phyloP scores from a whole-genome alignment of 352 stramenopile genomes.

The Pythium pectinolyticum region DNA sequence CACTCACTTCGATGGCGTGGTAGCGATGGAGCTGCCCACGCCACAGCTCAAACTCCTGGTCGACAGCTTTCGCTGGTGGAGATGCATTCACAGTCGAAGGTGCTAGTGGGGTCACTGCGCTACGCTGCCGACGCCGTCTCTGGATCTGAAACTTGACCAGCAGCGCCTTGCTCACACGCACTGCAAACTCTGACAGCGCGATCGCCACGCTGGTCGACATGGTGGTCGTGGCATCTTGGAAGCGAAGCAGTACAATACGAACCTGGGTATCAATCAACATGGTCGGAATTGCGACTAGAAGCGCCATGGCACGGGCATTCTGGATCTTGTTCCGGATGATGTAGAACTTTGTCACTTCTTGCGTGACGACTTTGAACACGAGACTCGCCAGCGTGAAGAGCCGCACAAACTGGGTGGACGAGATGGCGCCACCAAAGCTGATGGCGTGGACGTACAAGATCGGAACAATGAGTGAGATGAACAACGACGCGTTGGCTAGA shows the following conservation, averaged over 20 bases:
- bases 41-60: conserved; percentile 5
- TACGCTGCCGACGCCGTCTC: background rate
- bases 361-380: conserved; percentile 20
- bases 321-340: conserved; percentile 12
- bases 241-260: conserved; percentile 33
- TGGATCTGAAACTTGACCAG: conserved; percentile 22
- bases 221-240: conserved; percentile 22
- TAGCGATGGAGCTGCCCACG: conserved; percentile 25
- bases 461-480: conserved; percentile 3
- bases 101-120: background rate
- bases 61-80: no score
- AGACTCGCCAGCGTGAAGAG: conserved; percentile 9
- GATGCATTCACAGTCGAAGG: background rate
- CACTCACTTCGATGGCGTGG: conserved; percentile 33
- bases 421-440: conserved; percentile 8
- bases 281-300: conserved; percentile 27
- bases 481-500: background rate
- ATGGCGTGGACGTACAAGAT: conserved; percentile 15
- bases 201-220: conserved; percentile 24
- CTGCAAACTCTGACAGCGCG: conserved; percentile 26
- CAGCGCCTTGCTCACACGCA: conserved; percentile 26
- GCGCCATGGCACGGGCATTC: conserved; percentile 18
- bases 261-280: conserved; percentile 42
- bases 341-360: conserved; percentile 20
- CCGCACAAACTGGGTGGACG: background rate